phyloP scores from a whole-genome alignment of 805 yeast species.

The Hanseniaspora guilliermondii region DNA sequence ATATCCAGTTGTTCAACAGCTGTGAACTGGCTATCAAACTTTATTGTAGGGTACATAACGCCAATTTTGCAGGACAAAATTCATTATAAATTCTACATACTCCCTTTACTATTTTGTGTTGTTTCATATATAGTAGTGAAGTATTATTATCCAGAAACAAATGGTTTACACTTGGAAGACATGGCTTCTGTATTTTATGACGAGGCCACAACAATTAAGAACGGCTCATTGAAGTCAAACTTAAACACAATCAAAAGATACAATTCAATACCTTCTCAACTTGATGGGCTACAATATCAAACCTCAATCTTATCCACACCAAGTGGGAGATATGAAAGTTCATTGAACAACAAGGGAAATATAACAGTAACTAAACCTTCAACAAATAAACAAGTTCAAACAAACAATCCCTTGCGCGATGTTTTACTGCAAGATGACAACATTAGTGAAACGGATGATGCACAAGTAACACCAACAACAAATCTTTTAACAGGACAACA shows the following conservation, averaged over 20 bases:
- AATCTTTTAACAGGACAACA: conserved; percentile 18
- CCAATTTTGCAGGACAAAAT: conserved; percentile 41
- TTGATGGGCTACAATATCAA: background rate
- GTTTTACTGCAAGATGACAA: background rate
- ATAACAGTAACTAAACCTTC: background rate
- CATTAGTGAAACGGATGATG: background rate
- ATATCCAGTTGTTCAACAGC: conserved; percentile 54
- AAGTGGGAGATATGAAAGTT: conserved; percentile 1
- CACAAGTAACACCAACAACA: conserved; percentile 12
- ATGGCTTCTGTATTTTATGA: conserved; percentile 47
- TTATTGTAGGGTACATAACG: conserved; percentile 55
- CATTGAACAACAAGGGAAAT: background rate
- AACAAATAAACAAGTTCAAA: background rate
- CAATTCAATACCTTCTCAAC: conserved; percentile 7
- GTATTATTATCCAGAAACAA: conserved; percentile 66
- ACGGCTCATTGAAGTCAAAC: background rate
- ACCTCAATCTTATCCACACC: background rate
- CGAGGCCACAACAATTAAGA: conserved; percentile 37
- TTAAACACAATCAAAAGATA: conserved; percentile 3
- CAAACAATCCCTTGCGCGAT: background rate
- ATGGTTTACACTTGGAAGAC: conserved; percentile 64
- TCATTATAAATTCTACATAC: conserved; percentile 54
- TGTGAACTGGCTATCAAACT: conserved; percentile 54
- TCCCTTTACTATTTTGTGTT: conserved; percentile 55
- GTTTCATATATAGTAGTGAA: conserved; percentile 48